Conservation (phyloP, 1,284 basidiomycete genomes). For the Porphyrellus sp. region DNA sequence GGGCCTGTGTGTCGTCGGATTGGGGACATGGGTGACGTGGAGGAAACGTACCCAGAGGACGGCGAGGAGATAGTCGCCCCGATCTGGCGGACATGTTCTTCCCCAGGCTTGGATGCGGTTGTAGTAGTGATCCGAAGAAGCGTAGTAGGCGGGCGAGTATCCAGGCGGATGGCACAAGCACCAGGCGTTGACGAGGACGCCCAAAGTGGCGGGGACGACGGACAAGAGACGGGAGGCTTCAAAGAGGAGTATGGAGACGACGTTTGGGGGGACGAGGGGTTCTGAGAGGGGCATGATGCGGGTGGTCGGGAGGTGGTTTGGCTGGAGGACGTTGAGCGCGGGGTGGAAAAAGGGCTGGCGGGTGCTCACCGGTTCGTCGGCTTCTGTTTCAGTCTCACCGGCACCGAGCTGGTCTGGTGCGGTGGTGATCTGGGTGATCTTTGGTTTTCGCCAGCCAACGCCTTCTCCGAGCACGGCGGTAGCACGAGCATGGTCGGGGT, state of each 20-base stretch:
- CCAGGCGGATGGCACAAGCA: constrained; percentile 44
- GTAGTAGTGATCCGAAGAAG: constrained; percentile 9
- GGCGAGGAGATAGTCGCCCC: constrained; percentile 60
- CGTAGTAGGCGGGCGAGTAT: constrained; percentile 13
- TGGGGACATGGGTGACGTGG: neutral
- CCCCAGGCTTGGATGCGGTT: constrained; percentile 10
- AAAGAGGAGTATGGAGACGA: constrained; percentile 43
- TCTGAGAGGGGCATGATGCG: constrained; percentile 50
- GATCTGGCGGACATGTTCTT: constrained; percentile 38
- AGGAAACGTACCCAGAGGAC: constrained; percentile 59
- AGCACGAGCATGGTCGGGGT: constrained; percentile 15
- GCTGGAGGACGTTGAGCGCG: constrained; percentile 33
- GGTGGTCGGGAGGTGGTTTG: constrained; percentile 58
- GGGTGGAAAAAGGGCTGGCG: neutral
- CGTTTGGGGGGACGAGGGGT: constrained; percentile 44
- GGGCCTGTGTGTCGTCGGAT: constrained; percentile 42
- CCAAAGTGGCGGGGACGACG: constrained; percentile 66
- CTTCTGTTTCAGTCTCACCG: constrained; percentile 75
- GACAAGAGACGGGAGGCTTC: constrained; percentile 58
- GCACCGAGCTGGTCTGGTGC: constrained; percentile 57
- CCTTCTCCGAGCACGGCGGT: constrained; percentile 28
- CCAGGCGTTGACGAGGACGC: constrained; percentile 60
- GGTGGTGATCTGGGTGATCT: constrained; percentile 50
- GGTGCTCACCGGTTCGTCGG: constrained; percentile 65
- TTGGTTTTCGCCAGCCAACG: constrained; percentile 27